phyloP scores from a whole-genome alignment of 441 rosid species.

The Populus hybrid region DNA sequence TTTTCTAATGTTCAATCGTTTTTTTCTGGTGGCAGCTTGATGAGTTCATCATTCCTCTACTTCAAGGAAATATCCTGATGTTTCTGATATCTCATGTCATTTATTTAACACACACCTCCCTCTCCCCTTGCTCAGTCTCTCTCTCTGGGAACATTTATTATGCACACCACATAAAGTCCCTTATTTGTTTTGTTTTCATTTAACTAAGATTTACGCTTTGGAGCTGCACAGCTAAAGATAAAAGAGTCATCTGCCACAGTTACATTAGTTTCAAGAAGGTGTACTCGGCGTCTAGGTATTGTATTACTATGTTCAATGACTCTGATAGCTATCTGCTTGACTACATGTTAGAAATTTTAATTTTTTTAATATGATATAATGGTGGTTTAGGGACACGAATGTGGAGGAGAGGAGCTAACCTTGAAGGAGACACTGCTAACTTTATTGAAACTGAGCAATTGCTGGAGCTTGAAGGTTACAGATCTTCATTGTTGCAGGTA shows the following conservation, averaged over 20 bases:
- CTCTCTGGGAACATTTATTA: not conserved
- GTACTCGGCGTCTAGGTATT: conserved; percentile 88
- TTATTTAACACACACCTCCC: conserved; percentile 2
- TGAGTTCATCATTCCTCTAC: conserved; percentile 68
- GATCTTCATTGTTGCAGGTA: conserved; percentile 85
- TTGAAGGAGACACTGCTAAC: conserved; percentile 94
- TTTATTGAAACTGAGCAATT: conserved; percentile 94
- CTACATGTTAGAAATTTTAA: conserved; percentile 1
- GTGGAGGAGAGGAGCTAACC: conserved; percentile 99
- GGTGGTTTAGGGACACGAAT: conserved; percentile 81
- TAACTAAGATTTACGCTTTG: conserved; percentile 77
- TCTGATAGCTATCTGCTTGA: conserved; percentile 18
- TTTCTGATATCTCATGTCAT: conserved; percentile 19
- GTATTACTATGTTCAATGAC: conserved; percentile 16
- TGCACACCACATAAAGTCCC: not conserved
- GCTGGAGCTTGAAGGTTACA: conserved; percentile 67
- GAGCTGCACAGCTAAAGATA: conserved; percentile 65
- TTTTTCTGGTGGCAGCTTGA: conserved; percentile 71
- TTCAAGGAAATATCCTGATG: conserved; percentile 98
- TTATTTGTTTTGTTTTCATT: conserved; percentile 37
- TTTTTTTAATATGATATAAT: conserved; percentile 23
- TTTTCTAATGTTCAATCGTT: conserved; percentile 15
- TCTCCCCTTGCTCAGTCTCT: not conserved
- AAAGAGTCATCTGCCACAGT: conserved; percentile 53
- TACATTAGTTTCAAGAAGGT: conserved; percentile 84